A percentile compares a stretch with the other conserved stretches of the same genome.
Conservation (phyloP, 2,329 filamentous ascomycete species). For the Fusarium haematococcum region DNA sequence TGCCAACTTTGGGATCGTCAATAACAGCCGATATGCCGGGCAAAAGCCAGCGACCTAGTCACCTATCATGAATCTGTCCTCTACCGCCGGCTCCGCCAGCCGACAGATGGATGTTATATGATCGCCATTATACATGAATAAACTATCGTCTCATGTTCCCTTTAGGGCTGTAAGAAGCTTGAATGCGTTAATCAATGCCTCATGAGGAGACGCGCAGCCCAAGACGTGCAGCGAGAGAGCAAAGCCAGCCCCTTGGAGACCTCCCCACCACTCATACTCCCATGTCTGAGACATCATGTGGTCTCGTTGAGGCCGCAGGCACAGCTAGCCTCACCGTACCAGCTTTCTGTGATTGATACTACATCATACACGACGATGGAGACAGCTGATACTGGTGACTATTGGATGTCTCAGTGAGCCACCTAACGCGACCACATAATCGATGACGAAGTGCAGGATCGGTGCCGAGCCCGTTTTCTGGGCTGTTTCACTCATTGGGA, state of each 20-base stretch:
- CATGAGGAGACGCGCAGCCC: not conserved
- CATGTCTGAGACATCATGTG: not conserved
- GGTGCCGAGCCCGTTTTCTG: not conserved
- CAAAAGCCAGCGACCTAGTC: not conserved
- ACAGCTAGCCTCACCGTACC: not conserved
- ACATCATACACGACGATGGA: not conserved
- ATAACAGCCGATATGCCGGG: not conserved
- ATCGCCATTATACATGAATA: not conserved
- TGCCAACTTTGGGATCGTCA: not conserved
- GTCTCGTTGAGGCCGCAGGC: not conserved
- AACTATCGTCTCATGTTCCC: not conserved
- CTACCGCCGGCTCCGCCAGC: not conserved
- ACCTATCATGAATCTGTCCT: not conserved
- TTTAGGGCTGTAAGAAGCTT: not conserved
- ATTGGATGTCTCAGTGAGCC: not conserved
- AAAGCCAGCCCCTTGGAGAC: not conserved
- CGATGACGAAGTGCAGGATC: not conserved
- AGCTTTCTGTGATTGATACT: not conserved
- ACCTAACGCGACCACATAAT: not conserved
- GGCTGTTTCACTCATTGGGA: not conserved
- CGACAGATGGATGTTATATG: not conserved
- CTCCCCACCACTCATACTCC: not conserved
- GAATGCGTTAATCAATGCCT: not conserved
- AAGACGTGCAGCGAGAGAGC: not conserved
- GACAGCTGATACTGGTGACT: not conserved